Evolutionary conservation across 73 alveolate genomes (phyloP).

Genomic region (Loxodes magnus): DNA sequence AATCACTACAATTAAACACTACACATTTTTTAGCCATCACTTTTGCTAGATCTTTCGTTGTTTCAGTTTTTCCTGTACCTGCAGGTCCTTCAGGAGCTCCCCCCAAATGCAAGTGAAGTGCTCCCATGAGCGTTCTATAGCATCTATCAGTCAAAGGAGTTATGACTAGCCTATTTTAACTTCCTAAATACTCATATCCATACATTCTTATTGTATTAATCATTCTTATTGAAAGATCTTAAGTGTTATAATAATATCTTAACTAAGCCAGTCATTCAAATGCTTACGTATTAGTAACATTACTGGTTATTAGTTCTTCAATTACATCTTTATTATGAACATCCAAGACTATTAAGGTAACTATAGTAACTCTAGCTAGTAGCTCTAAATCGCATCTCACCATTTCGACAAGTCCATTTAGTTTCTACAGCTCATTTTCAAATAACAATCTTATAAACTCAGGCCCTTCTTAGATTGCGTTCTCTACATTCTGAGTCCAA

Average conservation of each 20-base stretch:
- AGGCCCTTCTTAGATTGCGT: too few species aligned
- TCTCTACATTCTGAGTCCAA: too few species aligned
- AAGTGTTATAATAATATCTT: conserved; percentile 60
- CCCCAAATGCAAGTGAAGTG: conserved; percentile 72
- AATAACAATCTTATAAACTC: too few species aligned
- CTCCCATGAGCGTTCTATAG: conserved; percentile 75
- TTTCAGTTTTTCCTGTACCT: conserved; percentile 93
- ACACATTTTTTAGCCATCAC: conserved; percentile 82
- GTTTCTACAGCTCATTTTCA: conserved; percentile 47
- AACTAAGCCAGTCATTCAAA: conserved; percentile 65
- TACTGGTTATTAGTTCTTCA: conserved; percentile 26
- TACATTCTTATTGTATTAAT: conserved; percentile 62
- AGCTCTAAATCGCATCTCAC: conserved; percentile 16
- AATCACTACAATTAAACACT: conserved; percentile 13
- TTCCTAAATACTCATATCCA: conserved; percentile 96
- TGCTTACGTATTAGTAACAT: conserved; percentile 36
- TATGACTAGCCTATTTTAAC: conserved; percentile 74
- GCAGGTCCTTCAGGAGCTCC: conserved; percentile 98
- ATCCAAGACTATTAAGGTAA: conserved; percentile 60
- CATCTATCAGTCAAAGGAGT: conserved; percentile 91
- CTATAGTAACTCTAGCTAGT: conserved; percentile 31
- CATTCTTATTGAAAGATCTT: conserved; percentile 42
- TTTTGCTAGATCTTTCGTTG: conserved; percentile 97
- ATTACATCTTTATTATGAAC: conserved; percentile 72
- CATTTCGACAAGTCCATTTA: conserved; percentile 26